Evolutionary conservation across 2,329 filamentous ascomycete species (phyloP).

Genomic region (Microsporum canis): DNA sequence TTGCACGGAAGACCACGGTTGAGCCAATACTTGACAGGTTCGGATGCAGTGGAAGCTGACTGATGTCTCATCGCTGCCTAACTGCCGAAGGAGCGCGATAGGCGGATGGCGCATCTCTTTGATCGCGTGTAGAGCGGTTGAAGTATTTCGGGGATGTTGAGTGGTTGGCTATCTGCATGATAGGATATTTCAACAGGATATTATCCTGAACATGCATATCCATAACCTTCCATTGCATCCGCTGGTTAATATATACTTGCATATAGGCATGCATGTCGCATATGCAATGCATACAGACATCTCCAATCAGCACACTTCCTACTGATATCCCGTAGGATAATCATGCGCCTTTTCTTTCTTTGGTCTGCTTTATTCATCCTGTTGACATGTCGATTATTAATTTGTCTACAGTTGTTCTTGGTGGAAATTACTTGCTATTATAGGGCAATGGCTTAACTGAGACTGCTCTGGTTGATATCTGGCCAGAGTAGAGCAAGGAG

Average conservation of each 20-base stretch:
- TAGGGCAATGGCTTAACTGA: neutral
- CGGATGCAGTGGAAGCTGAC: neutral
- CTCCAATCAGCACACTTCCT: neutral
- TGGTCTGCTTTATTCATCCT: neutral
- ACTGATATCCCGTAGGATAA: neutral
- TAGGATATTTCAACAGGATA: neutral
- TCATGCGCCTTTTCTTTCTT: neutral
- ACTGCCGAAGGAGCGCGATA: neutral
- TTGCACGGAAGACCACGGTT: neutral
- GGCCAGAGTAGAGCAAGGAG: neutral
- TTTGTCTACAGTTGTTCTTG: neutral
- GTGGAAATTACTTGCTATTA: neutral
- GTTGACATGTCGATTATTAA: neutral
- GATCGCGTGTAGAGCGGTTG: neutral
- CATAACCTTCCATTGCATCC: neutral
- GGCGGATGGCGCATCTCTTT: neutral
- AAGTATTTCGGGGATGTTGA: neutral
- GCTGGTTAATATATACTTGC: neutral
- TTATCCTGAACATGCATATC: neutral
- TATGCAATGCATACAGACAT: neutral
- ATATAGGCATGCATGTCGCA: neutral
- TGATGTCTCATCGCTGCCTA: neutral
- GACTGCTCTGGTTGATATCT: neutral
- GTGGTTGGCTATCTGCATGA: neutral
- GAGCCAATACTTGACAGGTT: neutral